phyloP scores from a whole-genome alignment of 768 basidiomycete species.

The Hebeloma cylindrosporum region DNA sequence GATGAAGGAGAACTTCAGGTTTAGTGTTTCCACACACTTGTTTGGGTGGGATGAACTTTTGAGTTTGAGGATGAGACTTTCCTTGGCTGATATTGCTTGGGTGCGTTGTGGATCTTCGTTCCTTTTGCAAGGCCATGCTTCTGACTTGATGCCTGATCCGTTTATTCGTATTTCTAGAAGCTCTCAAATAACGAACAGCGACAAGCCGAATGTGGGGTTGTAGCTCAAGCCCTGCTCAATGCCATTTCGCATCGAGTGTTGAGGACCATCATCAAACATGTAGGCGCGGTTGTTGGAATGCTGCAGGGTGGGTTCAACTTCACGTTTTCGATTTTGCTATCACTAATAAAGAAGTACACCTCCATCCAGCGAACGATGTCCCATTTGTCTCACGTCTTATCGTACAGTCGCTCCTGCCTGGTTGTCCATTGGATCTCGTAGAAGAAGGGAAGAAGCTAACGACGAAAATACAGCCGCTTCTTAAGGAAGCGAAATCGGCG shows the following conservation, averaged over 20 bases:
- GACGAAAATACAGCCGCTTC: slow-evolving; percentile 24
- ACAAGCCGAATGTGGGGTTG: slow-evolving; percentile 43
- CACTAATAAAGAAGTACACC: background rate
- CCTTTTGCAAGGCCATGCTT: background rate
- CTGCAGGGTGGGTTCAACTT: slow-evolving; percentile 43
- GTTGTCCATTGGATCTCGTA: slow-evolving; percentile 40
- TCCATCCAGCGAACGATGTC: slow-evolving; percentile 50
- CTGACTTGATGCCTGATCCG: background rate
- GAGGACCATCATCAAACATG: slow-evolving; percentile 56
- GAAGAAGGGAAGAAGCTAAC: slow-evolving; percentile 36
- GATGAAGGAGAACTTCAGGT: slow-evolving; percentile 45
- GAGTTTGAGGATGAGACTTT: slow-evolving; percentile 55
- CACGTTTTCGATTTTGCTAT: background rate
- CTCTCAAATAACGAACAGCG: slow-evolving; percentile 41
- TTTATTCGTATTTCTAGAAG: slow-evolving; percentile 38
- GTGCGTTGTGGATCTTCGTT: slow-evolving; percentile 37
- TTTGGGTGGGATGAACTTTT: slow-evolving; percentile 61
- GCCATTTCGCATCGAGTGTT: slow-evolving; percentile 54
- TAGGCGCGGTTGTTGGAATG: slow-evolving; percentile 42
- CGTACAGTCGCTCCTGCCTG: slow-evolving; percentile 56
- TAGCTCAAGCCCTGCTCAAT: slow-evolving; percentile 52
- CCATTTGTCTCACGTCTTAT: slow-evolving; percentile 66
- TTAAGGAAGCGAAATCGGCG: slow-evolving; percentile 6
- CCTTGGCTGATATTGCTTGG: slow-evolving; percentile 52
- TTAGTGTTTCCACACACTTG: slow-evolving; percentile 53